Evolutionary conservation across 2,329 filamentous ascomycete species (phyloP).

Genomic region (Cladosporium sphaerospermum): DNA sequence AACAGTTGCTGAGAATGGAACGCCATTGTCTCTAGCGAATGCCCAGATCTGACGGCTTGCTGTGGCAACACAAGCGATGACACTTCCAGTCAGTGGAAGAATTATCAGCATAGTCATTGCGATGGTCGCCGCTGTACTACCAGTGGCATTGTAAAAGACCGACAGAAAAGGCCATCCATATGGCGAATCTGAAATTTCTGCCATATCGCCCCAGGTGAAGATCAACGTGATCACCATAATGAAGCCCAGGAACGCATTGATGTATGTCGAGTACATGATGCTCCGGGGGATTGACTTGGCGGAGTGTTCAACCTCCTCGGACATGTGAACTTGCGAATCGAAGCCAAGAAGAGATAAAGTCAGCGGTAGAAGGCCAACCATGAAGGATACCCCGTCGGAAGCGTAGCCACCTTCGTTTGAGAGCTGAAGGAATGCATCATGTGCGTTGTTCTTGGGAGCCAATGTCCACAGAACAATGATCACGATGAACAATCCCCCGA

Average conservation of each 20-base stretch:
- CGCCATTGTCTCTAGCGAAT: conserved; percentile 13
- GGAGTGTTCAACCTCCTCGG: conserved; percentile 25
- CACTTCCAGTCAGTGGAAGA: conserved; percentile 26
- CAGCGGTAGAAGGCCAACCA: conserved; percentile 36
- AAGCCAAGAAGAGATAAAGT: conserved; percentile 18
- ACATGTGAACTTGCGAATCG: conserved; percentile 25
- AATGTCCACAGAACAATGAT: conserved; percentile 42
- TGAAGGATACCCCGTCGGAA: conserved; percentile 38
- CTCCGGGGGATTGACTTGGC: conserved; percentile 18
- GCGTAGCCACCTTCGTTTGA: conserved; percentile 41
- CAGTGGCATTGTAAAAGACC: conserved; percentile 32
- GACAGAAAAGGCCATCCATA: conserved; percentile 30
- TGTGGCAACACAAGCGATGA: conserved; percentile 33
- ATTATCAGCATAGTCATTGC: conserved; percentile 30
- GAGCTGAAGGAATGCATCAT: conserved; percentile 44
- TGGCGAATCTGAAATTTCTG: conserved; percentile 11
- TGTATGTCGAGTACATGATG: conserved; percentile 17
- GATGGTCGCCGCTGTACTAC: conserved; percentile 27
- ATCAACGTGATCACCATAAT: conserved; percentile 28
- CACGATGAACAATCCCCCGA: conserved; percentile 49
- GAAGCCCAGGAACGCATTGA: conserved; percentile 21
- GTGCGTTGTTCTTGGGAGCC: conserved; percentile 35
- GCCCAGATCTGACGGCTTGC: conserved; percentile 35
- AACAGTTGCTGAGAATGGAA: conserved; percentile 17
- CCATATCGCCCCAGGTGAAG: conserved; percentile 29